A percentile compares a stretch with the other conserved stretches of the same genome.
Conservation (phyloP, 2,329 filamentous ascomycete genomes). For the Pseudonectria foliicola region DNA sequence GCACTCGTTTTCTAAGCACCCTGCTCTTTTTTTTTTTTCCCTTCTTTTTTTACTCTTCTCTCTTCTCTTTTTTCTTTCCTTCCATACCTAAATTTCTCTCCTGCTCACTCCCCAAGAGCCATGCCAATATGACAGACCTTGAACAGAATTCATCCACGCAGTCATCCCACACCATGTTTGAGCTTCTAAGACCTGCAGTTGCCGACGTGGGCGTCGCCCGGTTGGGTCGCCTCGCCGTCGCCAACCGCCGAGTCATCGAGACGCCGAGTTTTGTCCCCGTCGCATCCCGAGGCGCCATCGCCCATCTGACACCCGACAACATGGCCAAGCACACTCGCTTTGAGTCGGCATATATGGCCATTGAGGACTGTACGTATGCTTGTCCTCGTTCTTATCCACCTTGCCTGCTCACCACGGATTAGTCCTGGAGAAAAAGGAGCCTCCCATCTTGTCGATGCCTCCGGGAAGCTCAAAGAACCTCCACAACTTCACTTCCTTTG, state of each 20-base stretch:
- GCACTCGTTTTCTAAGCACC: too few species aligned
- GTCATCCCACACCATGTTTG: constrained; percentile 31
- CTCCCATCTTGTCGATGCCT: constrained; percentile 41
- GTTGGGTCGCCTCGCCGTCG: constrained; percentile 59
- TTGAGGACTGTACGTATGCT: constrained; percentile 78
- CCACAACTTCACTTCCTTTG: constrained; percentile 69
- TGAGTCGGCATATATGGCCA: constrained; percentile 66
- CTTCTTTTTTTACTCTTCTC: not conserved
- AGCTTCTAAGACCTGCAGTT: constrained; percentile 36
- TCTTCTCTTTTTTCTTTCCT: not conserved
- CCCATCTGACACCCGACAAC: constrained; percentile 85
- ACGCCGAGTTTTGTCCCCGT: constrained; percentile 79
- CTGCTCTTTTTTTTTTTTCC: not conserved
- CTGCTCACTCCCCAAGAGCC: not conserved
- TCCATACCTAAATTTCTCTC: not conserved
- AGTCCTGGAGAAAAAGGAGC: constrained; percentile 50
- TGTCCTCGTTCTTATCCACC: not conserved
- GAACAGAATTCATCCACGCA: constrained; percentile 12
- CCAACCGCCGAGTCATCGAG: constrained; percentile 56
- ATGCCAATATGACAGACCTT: constrained; percentile 25
- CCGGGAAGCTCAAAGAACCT: constrained; percentile 48
- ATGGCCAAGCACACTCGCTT: constrained; percentile 58
- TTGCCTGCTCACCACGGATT: constrained; percentile 3
- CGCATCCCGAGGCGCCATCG: constrained; percentile 76
- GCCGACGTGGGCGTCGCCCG: constrained; percentile 46